A percentile compares a stretch with the other conserved stretches of the same genome.
phyloP scores from a whole-genome alignment of 1,139 yeast species.

The Debaryomyces nepalensis region DNA sequence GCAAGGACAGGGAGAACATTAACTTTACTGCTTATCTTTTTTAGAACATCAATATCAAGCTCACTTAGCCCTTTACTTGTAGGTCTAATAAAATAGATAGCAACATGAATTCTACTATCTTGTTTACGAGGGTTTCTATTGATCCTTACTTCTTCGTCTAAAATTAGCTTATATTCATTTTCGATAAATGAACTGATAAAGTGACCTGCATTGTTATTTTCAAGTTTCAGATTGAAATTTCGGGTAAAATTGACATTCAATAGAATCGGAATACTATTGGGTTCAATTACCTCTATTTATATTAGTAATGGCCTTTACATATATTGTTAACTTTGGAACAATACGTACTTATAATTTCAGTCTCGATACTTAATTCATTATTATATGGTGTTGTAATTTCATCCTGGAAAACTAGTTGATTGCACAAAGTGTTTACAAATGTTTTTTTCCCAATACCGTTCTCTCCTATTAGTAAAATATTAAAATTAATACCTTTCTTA shows the following conservation, averaged over 20 bases:
- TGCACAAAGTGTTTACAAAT: conserved; percentile 38
- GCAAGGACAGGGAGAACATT: conserved; percentile 63
- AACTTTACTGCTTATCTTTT: conserved; percentile 50
- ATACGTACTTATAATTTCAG: conserved; percentile 21
- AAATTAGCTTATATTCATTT: conserved; percentile 56
- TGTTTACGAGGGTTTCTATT: conserved; percentile 55
- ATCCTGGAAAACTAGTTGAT: conserved; percentile 20
- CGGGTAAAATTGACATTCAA: conserved; percentile 30
- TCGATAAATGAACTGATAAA: conserved; percentile 54
- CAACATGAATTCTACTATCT: conserved; percentile 68
- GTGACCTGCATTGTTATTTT: conserved; percentile 32
- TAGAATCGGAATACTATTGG: conserved; percentile 28
- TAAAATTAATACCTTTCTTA: conserved; percentile 29
- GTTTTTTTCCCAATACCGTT: conserved; percentile 41
- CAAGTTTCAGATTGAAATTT: conserved; percentile 39
- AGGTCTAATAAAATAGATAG: conserved; percentile 63
- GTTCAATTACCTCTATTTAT: conserved; percentile 22
- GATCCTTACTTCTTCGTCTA: conserved; percentile 64
- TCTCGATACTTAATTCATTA: conserved; percentile 19
- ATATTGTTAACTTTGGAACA: not conserved
- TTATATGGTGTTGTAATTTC: conserved; percentile 11
- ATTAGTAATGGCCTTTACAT: not conserved
- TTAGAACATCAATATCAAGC: conserved; percentile 55
- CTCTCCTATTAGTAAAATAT: conserved; percentile 38
- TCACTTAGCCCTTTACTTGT: conserved; percentile 54